These are phyloP conservation scores for Elasticomyces elasticus DNA, from an alignment of 495 filamentous ascomycete species.

Conservation along the genomic window DNA sequence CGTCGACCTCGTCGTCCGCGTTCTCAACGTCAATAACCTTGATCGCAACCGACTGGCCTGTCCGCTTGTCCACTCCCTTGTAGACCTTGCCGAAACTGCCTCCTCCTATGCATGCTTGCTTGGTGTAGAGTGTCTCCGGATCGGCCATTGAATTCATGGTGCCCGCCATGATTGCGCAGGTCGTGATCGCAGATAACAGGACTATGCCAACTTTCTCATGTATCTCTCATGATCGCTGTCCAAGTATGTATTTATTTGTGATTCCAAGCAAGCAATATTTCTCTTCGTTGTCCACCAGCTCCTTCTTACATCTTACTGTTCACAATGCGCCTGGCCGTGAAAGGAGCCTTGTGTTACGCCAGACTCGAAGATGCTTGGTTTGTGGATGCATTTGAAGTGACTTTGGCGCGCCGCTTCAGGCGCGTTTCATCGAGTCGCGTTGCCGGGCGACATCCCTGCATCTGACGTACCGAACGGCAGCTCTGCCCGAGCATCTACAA, in stretches of 20 bases:
- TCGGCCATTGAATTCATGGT: slow-evolving; percentile 12
- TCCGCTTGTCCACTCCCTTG: slow-evolving; percentile 79
- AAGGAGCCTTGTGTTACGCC: not conserved
- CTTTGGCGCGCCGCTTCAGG: not conserved
- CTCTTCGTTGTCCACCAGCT: not conserved
- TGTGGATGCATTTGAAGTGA: not conserved
- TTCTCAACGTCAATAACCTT: slow-evolving; percentile 98
- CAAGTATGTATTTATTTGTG: not conserved
- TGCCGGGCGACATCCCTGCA: too few species aligned
- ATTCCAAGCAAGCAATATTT: not conserved
- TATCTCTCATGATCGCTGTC: too few species aligned
- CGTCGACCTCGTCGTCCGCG: slow-evolving; percentile 92
- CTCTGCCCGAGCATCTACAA: not conserved
- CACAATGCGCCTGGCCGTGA: not conserved
- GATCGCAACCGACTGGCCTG: slow-evolving; percentile 82
- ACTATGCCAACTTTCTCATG: too few species aligned
- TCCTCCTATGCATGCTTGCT: slow-evolving; percentile 39
- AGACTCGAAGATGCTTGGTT: not conserved
- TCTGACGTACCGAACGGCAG: too few species aligned
- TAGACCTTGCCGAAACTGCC: slow-evolving; percentile 95
- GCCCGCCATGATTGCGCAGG: slow-evolving; percentile 15
- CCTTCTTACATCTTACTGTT: not conserved
- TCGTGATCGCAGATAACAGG: too few species aligned
- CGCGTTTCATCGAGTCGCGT: not conserved
- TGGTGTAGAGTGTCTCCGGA: slow-evolving; percentile 25